Evolutionary conservation across 108 stramenopile species (phyloP).

Genomic region (Cyclostephanos invisitatus): DNA sequence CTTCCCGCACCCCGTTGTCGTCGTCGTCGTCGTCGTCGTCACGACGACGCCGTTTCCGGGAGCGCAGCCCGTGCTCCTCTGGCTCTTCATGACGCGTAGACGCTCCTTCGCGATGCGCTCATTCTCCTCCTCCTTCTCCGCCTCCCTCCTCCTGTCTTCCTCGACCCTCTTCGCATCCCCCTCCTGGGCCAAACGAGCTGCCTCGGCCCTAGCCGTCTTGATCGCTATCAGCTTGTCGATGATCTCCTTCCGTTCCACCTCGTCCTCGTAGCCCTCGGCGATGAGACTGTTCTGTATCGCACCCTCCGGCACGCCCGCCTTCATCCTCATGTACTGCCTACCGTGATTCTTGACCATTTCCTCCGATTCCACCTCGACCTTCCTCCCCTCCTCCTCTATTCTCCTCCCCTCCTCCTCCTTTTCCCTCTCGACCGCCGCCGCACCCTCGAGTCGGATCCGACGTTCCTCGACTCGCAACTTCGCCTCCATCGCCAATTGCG

Average conservation of each 20-base stretch:
- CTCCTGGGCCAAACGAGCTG: slow-evolving; percentile 32
- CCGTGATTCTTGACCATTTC: slow-evolving; percentile 42
- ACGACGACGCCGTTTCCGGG: neutral
- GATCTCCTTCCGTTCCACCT: slow-evolving; percentile 42
- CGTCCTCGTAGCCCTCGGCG: slow-evolving; percentile 43
- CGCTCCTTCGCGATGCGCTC: slow-evolving; percentile 40
- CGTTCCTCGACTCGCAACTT: slow-evolving; percentile 39
- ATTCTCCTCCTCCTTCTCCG: slow-evolving; percentile 35
- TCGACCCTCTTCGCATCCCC: slow-evolving; percentile 19
- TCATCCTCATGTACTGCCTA: slow-evolving; percentile 52
- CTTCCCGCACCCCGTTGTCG: neutral
- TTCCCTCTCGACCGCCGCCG: slow-evolving; percentile 37
- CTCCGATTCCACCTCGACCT: slow-evolving; percentile 20
- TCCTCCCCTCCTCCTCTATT: slow-evolving; percentile 16
- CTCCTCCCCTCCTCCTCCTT: slow-evolving; percentile 38
- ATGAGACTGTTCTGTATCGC: slow-evolving; percentile 40
- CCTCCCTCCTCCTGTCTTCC: slow-evolving; percentile 22
- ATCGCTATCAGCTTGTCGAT: slow-evolving; percentile 24
- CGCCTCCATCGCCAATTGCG: slow-evolving; percentile 50
- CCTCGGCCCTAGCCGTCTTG: slow-evolving; percentile 25
- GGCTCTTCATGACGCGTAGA: slow-evolving; percentile 36
- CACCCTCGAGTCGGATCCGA: slow-evolving; percentile 35
- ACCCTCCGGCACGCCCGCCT: slow-evolving; percentile 53
- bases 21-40: neutral
- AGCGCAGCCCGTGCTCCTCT: slow-evolving; percentile 10